These are phyloP conservation scores for Xylaria sp. DNA, from an alignment of 2,329 filamentous ascomycete species.

Conservation along the genomic window DNA sequence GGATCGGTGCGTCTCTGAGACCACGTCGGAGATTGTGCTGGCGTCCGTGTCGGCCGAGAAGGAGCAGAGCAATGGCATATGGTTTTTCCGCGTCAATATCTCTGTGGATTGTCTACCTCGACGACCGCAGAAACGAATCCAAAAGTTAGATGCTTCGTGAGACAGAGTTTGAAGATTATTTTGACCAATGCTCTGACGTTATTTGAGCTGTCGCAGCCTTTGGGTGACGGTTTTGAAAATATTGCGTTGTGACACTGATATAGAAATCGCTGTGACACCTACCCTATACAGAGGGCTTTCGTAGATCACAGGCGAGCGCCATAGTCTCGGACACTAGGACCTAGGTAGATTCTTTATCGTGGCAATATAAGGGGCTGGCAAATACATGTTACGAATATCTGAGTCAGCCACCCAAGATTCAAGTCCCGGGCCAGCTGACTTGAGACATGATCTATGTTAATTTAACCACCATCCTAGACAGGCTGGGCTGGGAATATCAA, in stretches of 20 bases:
- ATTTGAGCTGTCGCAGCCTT: too few species aligned
- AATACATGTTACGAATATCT: background rate
- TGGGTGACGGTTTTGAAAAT: too few species aligned
- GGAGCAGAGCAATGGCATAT: conserved; percentile 13
- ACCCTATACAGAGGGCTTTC: background rate
- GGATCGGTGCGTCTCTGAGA: conserved; percentile 23
- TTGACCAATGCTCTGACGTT: background rate
- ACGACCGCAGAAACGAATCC: conserved; percentile 7
- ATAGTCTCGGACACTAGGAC: background rate
- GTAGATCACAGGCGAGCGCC: background rate
- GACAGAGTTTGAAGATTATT: background rate
- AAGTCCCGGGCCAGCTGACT: background rate
- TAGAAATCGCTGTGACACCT: background rate
- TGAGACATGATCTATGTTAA: background rate
- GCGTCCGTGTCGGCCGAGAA: conserved; percentile 16
- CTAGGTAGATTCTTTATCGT: background rate
- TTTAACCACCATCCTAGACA: background rate
- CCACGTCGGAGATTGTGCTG: conserved; percentile 19
- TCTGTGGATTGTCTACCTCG: conserved; percentile 21
- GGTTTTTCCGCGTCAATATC: conserved; percentile 11
- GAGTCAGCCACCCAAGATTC: background rate
- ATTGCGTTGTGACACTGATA: background rate
- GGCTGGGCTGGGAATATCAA: too few species aligned
- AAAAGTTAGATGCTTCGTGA: background rate
- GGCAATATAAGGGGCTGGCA: background rate